A percentile compares a stretch with the other conserved stretches of the same genome.
These are phyloP conservation scores for Populus euphratica DNA, from an alignment of 345 rosid genomes.

Conservation along the genomic window DNA sequence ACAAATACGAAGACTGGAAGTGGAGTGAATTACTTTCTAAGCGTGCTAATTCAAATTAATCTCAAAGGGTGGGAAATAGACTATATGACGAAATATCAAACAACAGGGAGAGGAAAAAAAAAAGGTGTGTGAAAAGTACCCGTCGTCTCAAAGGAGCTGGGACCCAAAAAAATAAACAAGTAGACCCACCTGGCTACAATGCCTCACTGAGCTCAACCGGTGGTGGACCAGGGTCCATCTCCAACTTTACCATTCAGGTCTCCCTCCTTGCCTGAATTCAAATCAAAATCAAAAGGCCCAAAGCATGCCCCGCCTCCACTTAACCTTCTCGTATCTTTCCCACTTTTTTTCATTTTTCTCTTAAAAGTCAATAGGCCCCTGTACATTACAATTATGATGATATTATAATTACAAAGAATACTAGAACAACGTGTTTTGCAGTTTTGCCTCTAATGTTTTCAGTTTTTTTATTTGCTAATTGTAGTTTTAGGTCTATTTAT, in stretches of 20 bases:
- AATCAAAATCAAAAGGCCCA: not conserved
- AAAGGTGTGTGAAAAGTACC: not conserved
- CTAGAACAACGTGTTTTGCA: too few species aligned
- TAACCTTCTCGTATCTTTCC: not conserved
- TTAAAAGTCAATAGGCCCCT: too few species aligned
- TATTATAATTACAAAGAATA: too few species aligned
- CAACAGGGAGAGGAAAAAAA: not conserved
- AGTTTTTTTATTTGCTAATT: too few species aligned
- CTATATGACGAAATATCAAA: not conserved
- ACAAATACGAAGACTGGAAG: not conserved
- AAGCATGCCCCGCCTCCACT: not conserved
- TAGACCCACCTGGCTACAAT: not conserved
- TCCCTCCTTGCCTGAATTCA: not conserved
- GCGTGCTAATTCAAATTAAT: not conserved
- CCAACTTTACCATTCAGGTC: not conserved
- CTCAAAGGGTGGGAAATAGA: not conserved
- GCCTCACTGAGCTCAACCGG: not conserved
- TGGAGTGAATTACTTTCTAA: not conserved
- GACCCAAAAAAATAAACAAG: not conserved
- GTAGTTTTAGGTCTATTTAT: too few species aligned
- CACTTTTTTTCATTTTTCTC: too few species aligned
- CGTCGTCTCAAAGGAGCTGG: not conserved
- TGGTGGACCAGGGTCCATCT: not conserved
- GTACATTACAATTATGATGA: too few species aligned
- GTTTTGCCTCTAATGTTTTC: too few species aligned